Conservation (phyloP, 2,329 filamentous ascomycete species). For the Penicillium glabrum region DNA sequence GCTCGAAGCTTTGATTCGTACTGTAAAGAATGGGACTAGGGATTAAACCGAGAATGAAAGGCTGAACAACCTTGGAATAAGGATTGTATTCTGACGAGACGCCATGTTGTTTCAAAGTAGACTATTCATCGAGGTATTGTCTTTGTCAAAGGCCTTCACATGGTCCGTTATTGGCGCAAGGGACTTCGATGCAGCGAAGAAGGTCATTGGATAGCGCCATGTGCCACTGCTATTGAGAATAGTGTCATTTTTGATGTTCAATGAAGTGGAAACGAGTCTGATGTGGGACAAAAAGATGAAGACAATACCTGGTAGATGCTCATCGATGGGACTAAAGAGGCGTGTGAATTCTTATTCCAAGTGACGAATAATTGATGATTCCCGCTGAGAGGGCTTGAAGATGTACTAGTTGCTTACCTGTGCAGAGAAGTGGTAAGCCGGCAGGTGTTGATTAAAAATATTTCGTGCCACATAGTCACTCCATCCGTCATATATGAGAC, state of each 20-base stretch:
- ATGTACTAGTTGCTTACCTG: slow-evolving; percentile 3
- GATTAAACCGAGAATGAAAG: neutral
- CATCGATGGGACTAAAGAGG: neutral
- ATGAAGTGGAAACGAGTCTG: too few relatives aligned
- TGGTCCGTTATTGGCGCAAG: neutral
- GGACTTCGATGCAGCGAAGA: neutral
- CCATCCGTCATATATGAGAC: slow-evolving; percentile 1
- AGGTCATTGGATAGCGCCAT: slow-evolving; percentile 4
- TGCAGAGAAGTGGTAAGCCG: slow-evolving; percentile 9
- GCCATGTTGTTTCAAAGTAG: neutral
- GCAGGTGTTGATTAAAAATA: slow-evolving; percentile 5
- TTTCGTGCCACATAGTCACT: slow-evolving; percentile 1
- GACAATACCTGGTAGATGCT: neutral
- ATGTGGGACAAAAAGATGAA: neutral
- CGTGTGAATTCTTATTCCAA: neutral
- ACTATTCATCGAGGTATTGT: neutral
- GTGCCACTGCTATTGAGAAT: neutral
- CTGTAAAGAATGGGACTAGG: slow-evolving; percentile 1
- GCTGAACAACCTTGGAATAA: neutral
- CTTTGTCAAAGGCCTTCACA: neutral
- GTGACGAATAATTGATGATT: too few relatives aligned
- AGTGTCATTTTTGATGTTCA: neutral
- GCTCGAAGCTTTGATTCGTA: neutral
- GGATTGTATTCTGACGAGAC: neutral
- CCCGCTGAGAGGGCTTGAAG: neutral